Evolutionary conservation across 805 yeast species (phyloP).

Genomic region (Cyberlindnera sargentensis): DNA sequence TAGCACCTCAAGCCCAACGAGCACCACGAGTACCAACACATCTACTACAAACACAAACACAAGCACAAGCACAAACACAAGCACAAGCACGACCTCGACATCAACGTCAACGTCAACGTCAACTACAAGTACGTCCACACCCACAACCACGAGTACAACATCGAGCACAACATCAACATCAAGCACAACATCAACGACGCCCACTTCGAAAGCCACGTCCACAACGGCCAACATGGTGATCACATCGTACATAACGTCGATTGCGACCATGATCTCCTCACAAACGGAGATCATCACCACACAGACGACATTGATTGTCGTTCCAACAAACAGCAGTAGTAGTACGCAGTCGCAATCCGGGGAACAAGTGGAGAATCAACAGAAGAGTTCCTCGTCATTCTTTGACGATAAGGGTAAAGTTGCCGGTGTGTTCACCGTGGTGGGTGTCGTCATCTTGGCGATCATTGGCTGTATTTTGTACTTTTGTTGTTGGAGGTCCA

Average conservation of each 20-base stretch:
- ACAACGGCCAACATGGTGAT: conserved; percentile 11
- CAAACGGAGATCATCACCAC: conserved; percentile 7
- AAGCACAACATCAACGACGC: conserved; percentile 4
- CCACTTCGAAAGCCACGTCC: conserved; percentile 4
- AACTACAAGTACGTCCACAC: conserved; percentile 5
- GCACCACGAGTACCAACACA: conserved; percentile 14
- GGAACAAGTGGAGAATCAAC: conserved; percentile 2
- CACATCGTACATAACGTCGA: conserved; percentile 8
- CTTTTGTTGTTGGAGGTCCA: conserved; percentile 26
- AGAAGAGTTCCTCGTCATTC: conserved; percentile 31
- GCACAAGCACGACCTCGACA: conserved; percentile 8
- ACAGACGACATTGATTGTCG: conserved; percentile 7
- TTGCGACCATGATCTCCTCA: conserved; percentile 9
- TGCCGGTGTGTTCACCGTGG: conserved; percentile 75
- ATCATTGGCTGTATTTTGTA: conserved; percentile 35
- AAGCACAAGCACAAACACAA: conserved; percentile 12
- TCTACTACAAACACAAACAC: conserved; percentile 12
- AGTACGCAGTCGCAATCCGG: not conserved
- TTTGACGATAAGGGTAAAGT: conserved; percentile 65
- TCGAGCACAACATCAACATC: conserved; percentile 5
- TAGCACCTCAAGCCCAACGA: conserved; percentile 10
- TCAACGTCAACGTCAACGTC: conserved; percentile 5
- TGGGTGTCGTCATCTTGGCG: conserved; percentile 51
- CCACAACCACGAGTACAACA: conserved; percentile 3
- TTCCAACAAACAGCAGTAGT: not conserved